Conservation (phyloP, 495 filamentous ascomycete species). For the Penicillium egyptiacum region DNA sequence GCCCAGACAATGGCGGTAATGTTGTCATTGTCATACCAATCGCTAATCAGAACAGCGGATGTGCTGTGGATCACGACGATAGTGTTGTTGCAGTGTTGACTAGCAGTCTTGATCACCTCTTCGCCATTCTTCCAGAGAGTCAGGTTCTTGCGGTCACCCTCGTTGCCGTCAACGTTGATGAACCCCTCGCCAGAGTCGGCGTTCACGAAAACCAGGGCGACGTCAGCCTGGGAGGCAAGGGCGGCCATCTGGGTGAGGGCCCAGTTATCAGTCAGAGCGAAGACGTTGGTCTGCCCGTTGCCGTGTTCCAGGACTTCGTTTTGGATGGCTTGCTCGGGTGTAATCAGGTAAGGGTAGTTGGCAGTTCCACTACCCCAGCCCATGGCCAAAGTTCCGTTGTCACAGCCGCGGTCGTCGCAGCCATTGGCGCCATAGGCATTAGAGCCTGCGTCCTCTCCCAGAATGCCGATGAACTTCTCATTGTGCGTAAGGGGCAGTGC, state of each 20-base stretch:
- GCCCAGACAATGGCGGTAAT: constrained; percentile 94
- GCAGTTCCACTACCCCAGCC: constrained; percentile 91
- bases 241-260: constrained; percentile 58
- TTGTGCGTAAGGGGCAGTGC: constrained; percentile 73
- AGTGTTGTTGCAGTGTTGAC: constrained; percentile 80
- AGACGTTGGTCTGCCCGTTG: constrained; percentile 54
- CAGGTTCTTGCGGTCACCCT: constrained; percentile 89
- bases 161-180: constrained; percentile 79
- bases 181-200: constrained; percentile 85
- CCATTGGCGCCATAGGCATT: constrained; percentile 82
- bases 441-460: constrained; percentile 81
- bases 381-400: constrained; percentile 86
- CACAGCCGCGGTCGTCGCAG: constrained; percentile 78
- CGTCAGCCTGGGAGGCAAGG: constrained; percentile 65
- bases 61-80: constrained; percentile 88
- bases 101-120: constrained; percentile 71
- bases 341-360: constrained; percentile 89
- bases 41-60: constrained; percentile 73
- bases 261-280: constrained; percentile 77
- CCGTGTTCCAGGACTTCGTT: constrained; percentile 55
- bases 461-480: constrained; percentile 73
- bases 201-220: constrained; percentile 86
- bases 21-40: constrained; percentile 83
- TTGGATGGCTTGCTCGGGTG: constrained; percentile 83
- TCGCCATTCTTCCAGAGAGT: constrained; percentile 87